Base-by-base conservation (phyloP, 805 yeast genomes). In the Saccharomycopsis sp. region DNA sequence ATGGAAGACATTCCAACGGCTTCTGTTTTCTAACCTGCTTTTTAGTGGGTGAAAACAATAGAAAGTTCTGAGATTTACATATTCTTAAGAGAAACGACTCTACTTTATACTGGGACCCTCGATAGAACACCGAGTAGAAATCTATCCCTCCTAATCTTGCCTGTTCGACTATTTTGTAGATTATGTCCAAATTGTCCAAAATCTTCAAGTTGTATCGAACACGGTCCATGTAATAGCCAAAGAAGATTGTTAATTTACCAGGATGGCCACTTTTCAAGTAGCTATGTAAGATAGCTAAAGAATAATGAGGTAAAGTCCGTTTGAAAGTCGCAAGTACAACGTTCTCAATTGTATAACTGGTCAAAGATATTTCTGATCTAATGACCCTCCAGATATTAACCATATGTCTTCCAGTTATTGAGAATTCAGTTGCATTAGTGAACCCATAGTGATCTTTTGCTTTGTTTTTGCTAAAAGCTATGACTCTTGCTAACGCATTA, bases 91-190 rank as follows among this genome's bases (percentile, higher is more conserved):
- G 72, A 44, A 92, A 78, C 0, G 97, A 88, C 67, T 94, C 99
- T 1, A 94, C 97, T 68, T 89, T 92, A 68, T 78, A 94, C 67
- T 94, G 99, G 0, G 98, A 93, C 0, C 99, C 99, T 59, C 99
- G 71, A 55, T 89, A 87, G 60, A 87, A 82, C 7, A 91, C 89
- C 2, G 97, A 89, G 67, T 84, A 80, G 68, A 91, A 94, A 65
- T 94, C 98, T 25, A 94, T 82, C 0, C 99, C 99, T 22, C 91
- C 78, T 35, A 94, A 70, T 53, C 97, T 75, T 0, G 97, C 89
- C 69, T 89, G 88, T 64, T 92, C 98, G 14, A 86, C 81, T 20
- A 87, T 88, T 64, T 85, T 78, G 12, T 84, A 76, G 1, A 93
- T 75, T 2, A 88, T 65, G 64, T 91, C 97, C 57, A 82, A 84